phyloP scores from a whole-genome alignment of 2,329 filamentous ascomycete genomes.

The Colletotrichum viniferum region DNA sequence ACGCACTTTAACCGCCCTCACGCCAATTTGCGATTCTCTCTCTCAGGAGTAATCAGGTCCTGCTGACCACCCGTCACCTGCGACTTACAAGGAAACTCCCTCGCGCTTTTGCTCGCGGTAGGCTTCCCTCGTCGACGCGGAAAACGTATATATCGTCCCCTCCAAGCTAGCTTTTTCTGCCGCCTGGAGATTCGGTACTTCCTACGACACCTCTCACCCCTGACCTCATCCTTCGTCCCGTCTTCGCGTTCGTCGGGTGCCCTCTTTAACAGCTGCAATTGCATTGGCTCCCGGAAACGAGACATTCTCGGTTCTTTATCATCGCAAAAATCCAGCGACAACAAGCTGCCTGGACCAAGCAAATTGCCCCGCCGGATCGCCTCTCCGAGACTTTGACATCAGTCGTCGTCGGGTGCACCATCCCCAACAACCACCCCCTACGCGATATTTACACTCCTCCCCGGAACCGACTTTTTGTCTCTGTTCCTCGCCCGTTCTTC shows the following conservation, averaged over 20 bases:
- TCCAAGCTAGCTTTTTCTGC: not conserved
- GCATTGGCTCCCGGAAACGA: constrained; percentile 6
- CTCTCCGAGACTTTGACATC: constrained; percentile 18
- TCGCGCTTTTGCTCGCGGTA: constrained; percentile 1
- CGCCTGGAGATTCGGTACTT: not conserved
- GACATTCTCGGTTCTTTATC: not conserved
- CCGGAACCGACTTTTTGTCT: constrained; percentile 8
- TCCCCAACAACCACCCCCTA: not conserved
- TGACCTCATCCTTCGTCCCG: constrained; percentile 7
- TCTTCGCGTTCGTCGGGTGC: constrained; percentile 6
- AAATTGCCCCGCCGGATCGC: constrained; percentile 10
- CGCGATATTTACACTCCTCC: constrained; percentile 19
- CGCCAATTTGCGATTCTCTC: not conserved
- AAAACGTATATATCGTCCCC: constrained; percentile 11
- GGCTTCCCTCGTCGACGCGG: not conserved
- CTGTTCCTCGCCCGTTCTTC: not conserved
- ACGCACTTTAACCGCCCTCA: constrained; percentile 11
- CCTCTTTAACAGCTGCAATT: not conserved
- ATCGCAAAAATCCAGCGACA: not conserved
- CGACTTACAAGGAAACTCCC: constrained; percentile 15
- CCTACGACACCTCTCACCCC: not conserved
- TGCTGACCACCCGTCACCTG: constrained; percentile 6
- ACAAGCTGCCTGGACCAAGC: not conserved
- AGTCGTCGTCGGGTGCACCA: not conserved
- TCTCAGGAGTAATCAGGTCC: not conserved